Conservation (phyloP, 257 asterid genomes). For the Capsicum baccatum region DNA sequence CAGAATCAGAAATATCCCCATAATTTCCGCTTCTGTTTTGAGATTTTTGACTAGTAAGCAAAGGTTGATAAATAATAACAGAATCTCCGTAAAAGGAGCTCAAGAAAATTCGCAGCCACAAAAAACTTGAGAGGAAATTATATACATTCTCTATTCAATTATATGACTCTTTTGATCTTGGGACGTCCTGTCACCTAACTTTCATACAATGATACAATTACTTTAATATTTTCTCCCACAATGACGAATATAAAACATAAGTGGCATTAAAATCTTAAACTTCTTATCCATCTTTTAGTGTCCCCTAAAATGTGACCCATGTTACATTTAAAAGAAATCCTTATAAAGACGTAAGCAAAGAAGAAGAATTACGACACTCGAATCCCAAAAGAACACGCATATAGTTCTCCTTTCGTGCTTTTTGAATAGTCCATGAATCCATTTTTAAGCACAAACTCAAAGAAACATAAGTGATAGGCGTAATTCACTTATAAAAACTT, state of each 20-base stretch:
- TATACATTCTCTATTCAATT: slow-evolving; percentile 1
- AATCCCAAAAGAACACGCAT: background rate
- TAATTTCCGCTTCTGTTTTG: background rate
- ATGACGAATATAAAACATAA: background rate
- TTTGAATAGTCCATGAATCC: background rate
- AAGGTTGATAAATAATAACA: background rate
- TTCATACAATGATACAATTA: background rate
- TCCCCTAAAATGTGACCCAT: background rate
- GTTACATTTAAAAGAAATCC: background rate
- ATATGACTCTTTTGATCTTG: too few relatives aligned
- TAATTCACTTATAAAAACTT: background rate
- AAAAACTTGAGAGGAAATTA: background rate
- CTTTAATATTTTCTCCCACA: background rate
- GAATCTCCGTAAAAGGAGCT: background rate
- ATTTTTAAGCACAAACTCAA: background rate
- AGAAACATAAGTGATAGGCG: background rate
- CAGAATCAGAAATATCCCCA: background rate
- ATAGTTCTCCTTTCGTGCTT: background rate
- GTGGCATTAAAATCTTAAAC: background rate
- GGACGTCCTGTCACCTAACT: background rate
- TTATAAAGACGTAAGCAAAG: background rate
- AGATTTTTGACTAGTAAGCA: background rate
- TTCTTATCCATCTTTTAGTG: background rate
- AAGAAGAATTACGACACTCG: background rate
- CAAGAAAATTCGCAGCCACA: background rate